These are phyloP conservation scores for Trapa bicornis DNA, from an alignment of 345 rosid species.

Conservation along the genomic window DNA sequence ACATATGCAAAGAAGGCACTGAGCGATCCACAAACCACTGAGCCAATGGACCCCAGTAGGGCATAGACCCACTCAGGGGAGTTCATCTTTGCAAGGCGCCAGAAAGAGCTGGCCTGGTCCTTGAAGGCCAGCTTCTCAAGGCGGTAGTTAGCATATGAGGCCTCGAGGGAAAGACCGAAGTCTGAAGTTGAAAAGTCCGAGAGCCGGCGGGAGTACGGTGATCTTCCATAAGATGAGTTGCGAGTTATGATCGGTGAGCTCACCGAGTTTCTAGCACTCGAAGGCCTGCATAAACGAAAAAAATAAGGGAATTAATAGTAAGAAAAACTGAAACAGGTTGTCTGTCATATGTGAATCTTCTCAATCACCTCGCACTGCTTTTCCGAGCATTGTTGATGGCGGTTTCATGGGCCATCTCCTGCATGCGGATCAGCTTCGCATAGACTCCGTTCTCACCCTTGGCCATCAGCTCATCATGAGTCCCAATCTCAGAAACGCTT, in stretches of 20 bases:
- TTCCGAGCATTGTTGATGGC: conserved; percentile 87
- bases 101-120: conserved; percentile 94
- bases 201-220: conserved; percentile 86
- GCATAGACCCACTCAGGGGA: conserved; percentile 97
- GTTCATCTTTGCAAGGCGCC: conserved; percentile 96
- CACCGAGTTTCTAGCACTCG: conserved; percentile 95
- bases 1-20: conserved; percentile 96
- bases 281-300: conserved; percentile 49
- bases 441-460: conserved; percentile 88
- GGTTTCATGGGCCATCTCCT: conserved; percentile 92
- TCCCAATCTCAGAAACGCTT: conserved; percentile 80
- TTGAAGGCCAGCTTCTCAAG: conserved; percentile 82
- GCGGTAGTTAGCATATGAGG: conserved; percentile 55
- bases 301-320: background rate
- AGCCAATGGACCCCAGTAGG: conserved; percentile 76
- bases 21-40: conserved; percentile 77
- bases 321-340: background rate
- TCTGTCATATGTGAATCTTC: background rate
- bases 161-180: conserved; percentile 82
- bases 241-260: conserved; percentile 94
- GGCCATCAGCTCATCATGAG: conserved; percentile 76
- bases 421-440: conserved; percentile 90
- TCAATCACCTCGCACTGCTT: conserved; percentile 83
- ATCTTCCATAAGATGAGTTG: conserved; percentile 90
- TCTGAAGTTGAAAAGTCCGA: conserved; percentile 99